Evolutionary conservation across 371 early-diverging fungal genomes (phyloP).

Genomic region (Saksenaea oblongispora): DNA sequence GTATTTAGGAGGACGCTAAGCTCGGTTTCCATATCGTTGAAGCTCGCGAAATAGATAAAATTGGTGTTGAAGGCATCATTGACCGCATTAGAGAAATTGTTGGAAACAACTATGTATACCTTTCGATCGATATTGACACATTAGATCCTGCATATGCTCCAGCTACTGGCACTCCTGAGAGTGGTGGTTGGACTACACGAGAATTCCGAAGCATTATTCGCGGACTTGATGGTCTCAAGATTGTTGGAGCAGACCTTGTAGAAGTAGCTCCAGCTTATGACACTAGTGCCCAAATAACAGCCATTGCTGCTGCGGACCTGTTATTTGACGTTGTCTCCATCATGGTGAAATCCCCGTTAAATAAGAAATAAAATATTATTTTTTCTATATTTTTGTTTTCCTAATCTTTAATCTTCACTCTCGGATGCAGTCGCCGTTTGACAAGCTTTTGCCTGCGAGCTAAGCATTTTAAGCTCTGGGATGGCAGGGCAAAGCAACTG

Average conservation of each 20-base stretch:
- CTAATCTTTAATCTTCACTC: background rate
- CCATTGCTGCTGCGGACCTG: slow-evolving; percentile 26
- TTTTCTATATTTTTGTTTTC: background rate
- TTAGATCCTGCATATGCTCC: slow-evolving; percentile 54
- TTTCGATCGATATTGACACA: slow-evolving; percentile 57
- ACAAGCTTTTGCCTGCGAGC: background rate
- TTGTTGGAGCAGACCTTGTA: slow-evolving; percentile 35
- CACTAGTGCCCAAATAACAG: slow-evolving; percentile 31
- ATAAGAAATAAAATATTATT: background rate
- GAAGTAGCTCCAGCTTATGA: slow-evolving; percentile 43
- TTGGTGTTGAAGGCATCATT: slow-evolving; percentile 50
- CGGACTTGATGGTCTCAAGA: slow-evolving; percentile 40
- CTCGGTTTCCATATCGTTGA: slow-evolving; percentile 50
- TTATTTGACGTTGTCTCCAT: slow-evolving; percentile 22
- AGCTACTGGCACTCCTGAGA: slow-evolving; percentile 56
- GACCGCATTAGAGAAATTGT: slow-evolving; percentile 43
- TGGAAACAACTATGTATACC: slow-evolving; percentile 42
- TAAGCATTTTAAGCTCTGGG: background rate
- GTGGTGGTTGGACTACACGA: slow-evolving; percentile 52
- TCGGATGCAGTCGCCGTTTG: background rate
- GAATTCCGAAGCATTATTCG: slow-evolving; percentile 52
- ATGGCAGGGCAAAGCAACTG: background rate
- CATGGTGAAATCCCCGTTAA: slow-evolving; percentile 20
- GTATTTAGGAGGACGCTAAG: slow-evolving; percentile 39
- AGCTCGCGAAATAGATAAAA: slow-evolving; percentile 47